Evolutionary conservation across 1,284 basidiomycete species (phyloP), one percentile per base, ranked within the genome.

Genomic region (Erythrobasidium hasegawianum): DNA sequence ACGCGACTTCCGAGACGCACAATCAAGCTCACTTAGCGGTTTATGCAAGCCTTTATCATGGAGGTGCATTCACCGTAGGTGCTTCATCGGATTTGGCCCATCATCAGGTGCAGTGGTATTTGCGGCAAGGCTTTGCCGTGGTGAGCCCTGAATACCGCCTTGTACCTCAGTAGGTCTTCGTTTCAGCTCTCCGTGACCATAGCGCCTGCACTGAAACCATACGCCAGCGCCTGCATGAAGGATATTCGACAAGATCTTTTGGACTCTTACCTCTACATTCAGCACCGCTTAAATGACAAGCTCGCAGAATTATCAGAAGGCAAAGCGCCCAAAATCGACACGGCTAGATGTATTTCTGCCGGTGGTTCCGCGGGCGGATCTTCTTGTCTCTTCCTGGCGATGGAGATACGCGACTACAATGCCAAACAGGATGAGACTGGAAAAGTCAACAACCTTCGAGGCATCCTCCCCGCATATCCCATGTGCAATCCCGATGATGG

Each of bases 111-210:
- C 52, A 27, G 20, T 54, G 27, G 20, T 27, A 24, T n/a, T 16
- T 54, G 18, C 3, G 18, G 20, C n/a, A 54, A 24, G 52, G 52
- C 52, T 54, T 54, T 29, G 24, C 27, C 20, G 52, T 54, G 16
- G 20, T 20, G 20, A 24, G 20, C 27, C 52, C 52, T 24, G 52
- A 54, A 24, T 54, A 54, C 24, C 52, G 52, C 20, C 52, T 54
- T 10, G 27, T 27, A 29, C 52, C 52, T 16, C 52, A 54, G 33
- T 33, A 33, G 33, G 33, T 11, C 33, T 33, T 33, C 11, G 33
- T 33, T 33, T 5, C 33, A 11, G n/a, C n/a, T n/a, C n/a, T n/a
- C n/a, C 33, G 33, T 33, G 11, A 11, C 11, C 33, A 33, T 33
- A 33, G 33, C 33, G 33, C 33, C 5, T 11, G 11, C 33, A 33